These are phyloP conservation scores for Leishmania arabica DNA, from an alignment of 208 protist species.

Conservation along the genomic window DNA sequence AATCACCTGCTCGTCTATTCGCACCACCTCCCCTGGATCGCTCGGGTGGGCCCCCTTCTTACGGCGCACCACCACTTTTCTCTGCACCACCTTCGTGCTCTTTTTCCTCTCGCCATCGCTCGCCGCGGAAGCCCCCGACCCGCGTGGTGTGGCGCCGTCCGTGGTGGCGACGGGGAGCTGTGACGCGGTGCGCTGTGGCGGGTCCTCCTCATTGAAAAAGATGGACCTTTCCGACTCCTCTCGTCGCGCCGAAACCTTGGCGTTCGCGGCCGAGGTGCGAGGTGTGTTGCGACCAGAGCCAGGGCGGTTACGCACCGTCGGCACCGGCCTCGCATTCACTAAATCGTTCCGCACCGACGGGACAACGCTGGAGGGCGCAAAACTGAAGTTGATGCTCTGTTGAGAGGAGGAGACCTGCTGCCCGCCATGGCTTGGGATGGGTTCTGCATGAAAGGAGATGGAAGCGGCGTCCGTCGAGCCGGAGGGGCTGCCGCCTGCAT, in stretches of 20 bases:
- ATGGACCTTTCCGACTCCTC: conserved; percentile 11
- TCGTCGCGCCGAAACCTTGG: background rate
- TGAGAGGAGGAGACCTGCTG: background rate
- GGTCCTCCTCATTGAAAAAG: background rate
- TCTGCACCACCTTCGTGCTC: conserved; percentile 20
- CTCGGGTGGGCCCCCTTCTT: conserved; percentile 25
- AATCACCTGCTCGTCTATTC: conserved; percentile 29
- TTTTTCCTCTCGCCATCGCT: conserved; percentile 15
- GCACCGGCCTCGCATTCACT: background rate
- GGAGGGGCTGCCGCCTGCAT: background rate
- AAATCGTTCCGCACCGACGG: conserved; percentile 9
- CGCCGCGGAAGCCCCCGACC: conserved; percentile 15
- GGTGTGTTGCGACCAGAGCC: conserved; percentile 1
- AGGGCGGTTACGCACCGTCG: background rate
- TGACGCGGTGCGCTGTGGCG: background rate
- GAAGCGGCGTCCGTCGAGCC: conserved; percentile 6
- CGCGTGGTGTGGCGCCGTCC: conserved; percentile 7
- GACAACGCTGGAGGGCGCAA: background rate
- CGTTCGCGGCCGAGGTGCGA: background rate
- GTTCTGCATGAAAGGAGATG: conserved; percentile 12
- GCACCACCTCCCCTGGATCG: conserved; percentile 27
- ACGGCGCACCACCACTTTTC: conserved; percentile 32
- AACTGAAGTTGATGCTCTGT: conserved; percentile 26
- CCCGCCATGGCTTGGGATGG: background rate
- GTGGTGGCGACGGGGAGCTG: conserved; percentile 3